Base-by-base conservation (phyloP, 2,329 filamentous ascomycete species). In the Botrytis byssoidea region DNA sequence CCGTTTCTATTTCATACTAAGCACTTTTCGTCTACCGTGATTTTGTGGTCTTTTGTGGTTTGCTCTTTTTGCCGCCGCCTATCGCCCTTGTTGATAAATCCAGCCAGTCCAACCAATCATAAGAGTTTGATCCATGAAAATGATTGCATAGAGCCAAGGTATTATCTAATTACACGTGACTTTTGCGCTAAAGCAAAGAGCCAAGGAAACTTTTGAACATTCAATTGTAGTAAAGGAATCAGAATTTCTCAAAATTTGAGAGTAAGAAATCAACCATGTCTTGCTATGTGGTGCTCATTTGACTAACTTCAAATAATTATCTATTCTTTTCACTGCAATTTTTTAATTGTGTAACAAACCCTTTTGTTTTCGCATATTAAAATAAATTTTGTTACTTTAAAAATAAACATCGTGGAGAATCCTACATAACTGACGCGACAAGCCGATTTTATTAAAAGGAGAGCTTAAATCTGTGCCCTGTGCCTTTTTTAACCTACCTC, bases 381-480 rank as follows among this genome's bases (percentile, higher is more conserved):
- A 60, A 35, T 70, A n/a, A 57, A 42, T 60, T 32, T 35, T n/a
- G 35, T 44, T 60, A 42, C 51, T 42, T 20, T 9, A 65, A 29
- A 46, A 40, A n/a, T 29, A 44, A 32, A 46, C 59, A 44, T 65
- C 44, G 59, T 71, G 69, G 59, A 63, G 22, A 51, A 51, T 63
- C 40, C 57, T 40, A 70, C 68, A 37, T 7, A 51, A 57, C 61
- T 72, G 46, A 72, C 61, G 70, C 60, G 70, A 67, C 64, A 55
- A 57, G 57, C 44, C 59, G 65, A 68, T 74, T 73, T 61, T 74
- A 48, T 32, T 29, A 57, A 57, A 57, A 72, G 63, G 73, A 73
- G 73, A 72, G 42, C 72, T 73, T 73, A 73, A 72, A 67, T 72
- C 35, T 72, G 46, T 66, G 70, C 70, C 70, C 70, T 72, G 60